Evolutionary conservation across 2,329 filamentous ascomycete species (phyloP).

Genomic region (Whalleya microplaca): DNA sequence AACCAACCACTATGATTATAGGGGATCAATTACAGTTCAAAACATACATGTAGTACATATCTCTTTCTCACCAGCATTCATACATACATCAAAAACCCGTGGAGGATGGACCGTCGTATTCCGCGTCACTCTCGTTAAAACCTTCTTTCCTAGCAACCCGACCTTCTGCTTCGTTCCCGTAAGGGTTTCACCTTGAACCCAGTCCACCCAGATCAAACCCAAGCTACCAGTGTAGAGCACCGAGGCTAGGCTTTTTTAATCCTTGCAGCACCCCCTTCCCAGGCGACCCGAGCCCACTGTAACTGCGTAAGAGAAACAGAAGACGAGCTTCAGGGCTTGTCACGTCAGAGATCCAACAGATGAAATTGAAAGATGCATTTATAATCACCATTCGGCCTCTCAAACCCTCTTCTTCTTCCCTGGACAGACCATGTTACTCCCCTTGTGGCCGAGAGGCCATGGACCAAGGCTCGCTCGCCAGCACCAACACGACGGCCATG

Average conservation of each 20-base stretch:
- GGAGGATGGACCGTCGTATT: too few species aligned
- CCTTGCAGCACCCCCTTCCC: constrained; percentile 5
- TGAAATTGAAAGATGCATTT: constrained; percentile 18
- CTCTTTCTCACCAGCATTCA: too few species aligned
- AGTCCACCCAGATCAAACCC: too few species aligned
- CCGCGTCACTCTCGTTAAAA: too few species aligned
- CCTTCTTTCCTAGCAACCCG: too few species aligned
- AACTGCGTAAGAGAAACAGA: neutral
- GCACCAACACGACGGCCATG: constrained; percentile 14
- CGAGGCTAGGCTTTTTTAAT: neutral
- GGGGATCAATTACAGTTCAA: too few species aligned
- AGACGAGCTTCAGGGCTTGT: constrained; percentile 5
- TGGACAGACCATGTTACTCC: neutral
- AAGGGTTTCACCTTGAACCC: too few species aligned
- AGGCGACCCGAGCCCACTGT: neutral
- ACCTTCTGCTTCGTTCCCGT: too few species aligned
- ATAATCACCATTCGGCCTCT: constrained; percentile 12
- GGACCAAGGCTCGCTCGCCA: constrained; percentile 15
- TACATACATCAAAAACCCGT: too few species aligned
- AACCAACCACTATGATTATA: too few species aligned
- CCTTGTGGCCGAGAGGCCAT: constrained; percentile 20
- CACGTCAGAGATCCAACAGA: constrained; percentile 4
- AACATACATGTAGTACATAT: too few species aligned
- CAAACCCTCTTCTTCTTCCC: neutral
- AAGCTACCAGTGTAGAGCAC: neutral